A percentile compares a stretch with the other conserved stretches of the same genome.
Conservation (phyloP, 306 rosid genomes). For the Malus fusca region DNA sequence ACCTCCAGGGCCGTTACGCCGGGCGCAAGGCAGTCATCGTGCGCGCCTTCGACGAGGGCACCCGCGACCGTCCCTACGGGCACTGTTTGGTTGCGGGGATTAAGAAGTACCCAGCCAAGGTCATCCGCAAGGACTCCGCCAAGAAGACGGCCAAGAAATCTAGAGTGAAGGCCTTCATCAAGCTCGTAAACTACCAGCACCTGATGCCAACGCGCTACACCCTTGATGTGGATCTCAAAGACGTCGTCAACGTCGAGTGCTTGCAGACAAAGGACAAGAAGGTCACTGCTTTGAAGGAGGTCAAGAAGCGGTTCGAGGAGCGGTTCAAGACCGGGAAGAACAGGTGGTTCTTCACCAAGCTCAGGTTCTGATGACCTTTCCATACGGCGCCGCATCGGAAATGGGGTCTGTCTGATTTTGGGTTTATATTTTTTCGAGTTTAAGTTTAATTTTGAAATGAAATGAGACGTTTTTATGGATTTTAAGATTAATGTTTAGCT, state of each 20-base stretch:
- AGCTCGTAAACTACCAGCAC: conserved; percentile 44
- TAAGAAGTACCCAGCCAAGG: conserved; percentile 40
- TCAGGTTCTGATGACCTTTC: conserved; percentile 24
- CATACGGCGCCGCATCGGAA: not conserved
- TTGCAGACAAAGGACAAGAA: conserved; percentile 33
- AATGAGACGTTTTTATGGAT: not conserved
- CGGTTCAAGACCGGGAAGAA: conserved; percentile 47
- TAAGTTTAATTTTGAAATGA: not conserved
- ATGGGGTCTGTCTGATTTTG: not conserved
- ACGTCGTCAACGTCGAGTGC: conserved; percentile 25
- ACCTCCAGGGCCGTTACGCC: conserved; percentile 45
- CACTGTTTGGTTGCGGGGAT: conserved; percentile 48
- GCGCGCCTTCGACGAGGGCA: conserved; percentile 40
- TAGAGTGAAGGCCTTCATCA: conserved; percentile 40
- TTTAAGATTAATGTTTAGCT: not conserved
- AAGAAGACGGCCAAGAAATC: conserved; percentile 50
- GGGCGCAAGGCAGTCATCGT: conserved; percentile 47
- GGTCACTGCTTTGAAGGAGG: conserved; percentile 38
- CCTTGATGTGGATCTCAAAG: conserved; percentile 43
- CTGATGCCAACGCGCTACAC: conserved; percentile 45
- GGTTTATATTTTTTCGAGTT: not conserved
- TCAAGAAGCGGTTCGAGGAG: conserved; percentile 41
- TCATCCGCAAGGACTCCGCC: conserved; percentile 39
- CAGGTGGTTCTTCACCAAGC: conserved; percentile 52
- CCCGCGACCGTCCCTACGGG: conserved; percentile 42